Evolutionary conservation across 108 stramenopile genomes (phyloP).

Genomic region (Epipyxis sp.): DNA sequence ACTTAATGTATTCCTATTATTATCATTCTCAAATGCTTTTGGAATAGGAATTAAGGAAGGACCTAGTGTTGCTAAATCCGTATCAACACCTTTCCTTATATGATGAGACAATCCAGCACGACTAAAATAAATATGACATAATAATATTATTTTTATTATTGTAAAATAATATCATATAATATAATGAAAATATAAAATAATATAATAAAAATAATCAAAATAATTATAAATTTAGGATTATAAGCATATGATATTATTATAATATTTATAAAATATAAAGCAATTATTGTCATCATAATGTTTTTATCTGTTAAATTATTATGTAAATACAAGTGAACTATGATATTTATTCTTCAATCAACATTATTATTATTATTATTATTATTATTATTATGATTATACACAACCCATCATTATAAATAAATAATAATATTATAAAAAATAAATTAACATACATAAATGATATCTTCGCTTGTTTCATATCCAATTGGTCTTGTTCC

Average conservation of each 20-base stretch:
- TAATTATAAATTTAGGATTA: too few species aligned
- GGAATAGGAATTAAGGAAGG: conserved; percentile 17
- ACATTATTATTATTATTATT: neutral
- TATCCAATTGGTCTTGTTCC: too few species aligned
- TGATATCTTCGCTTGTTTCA: too few species aligned
- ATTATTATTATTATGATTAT: too few species aligned
- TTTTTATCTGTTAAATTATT: neutral
- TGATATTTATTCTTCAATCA: neutral
- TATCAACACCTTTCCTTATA: neutral
- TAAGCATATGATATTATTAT: neutral
- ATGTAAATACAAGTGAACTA: neutral
- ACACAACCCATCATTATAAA: too few species aligned
- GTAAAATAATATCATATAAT: neutral
- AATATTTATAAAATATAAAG: neutral
- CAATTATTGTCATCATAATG: neutral
- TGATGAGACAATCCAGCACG: neutral
- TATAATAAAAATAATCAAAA: too few species aligned
- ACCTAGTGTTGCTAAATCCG: neutral
- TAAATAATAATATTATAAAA: too few species aligned
- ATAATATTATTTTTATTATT: too few species aligned
- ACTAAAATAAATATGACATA: neutral
- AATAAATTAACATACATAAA: too few species aligned
- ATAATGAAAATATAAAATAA: neutral
- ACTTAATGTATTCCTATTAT: neutral
- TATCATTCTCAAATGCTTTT: neutral